Conservation (phyloP, 2,329 filamentous ascomycete genomes). For the Zasmidium cellare region DNA sequence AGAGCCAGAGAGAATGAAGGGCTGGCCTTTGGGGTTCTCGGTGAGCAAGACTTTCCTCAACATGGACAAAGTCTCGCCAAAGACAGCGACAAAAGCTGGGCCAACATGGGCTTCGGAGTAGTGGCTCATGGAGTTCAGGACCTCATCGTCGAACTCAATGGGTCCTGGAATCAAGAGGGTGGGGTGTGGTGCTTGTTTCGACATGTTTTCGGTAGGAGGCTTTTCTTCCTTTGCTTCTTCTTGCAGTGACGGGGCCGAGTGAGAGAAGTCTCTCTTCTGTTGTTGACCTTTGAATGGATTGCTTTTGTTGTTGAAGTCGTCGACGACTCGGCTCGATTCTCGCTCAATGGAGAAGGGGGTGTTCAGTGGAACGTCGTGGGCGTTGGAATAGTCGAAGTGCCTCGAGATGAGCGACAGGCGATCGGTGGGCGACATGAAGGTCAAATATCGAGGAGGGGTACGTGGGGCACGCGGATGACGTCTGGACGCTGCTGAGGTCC, state of each 20-base stretch:
- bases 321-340: slow-evolving; percentile 43
- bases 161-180: slow-evolving; percentile 94
- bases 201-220: slow-evolving; percentile 49
- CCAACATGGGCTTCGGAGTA: slow-evolving; percentile 95
- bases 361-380: slow-evolving; percentile 58
- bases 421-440: slow-evolving; percentile 43
- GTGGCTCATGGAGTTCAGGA: slow-evolving; percentile 91
- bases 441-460: slow-evolving; percentile 28
- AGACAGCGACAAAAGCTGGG: slow-evolving; percentile 81
- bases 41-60: slow-evolving; percentile 94
- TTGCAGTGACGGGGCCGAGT: slow-evolving; percentile 23
- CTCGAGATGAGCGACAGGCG: slow-evolving; percentile 58
- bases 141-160: slow-evolving; percentile 97
- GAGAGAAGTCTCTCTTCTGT: slow-evolving; percentile 28
- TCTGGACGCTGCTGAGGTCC: slow-evolving; percentile 9
- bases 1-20: slow-evolving; percentile 90
- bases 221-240: slow-evolving; percentile 29
- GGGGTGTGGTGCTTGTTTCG: slow-evolving; percentile 59
- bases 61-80: slow-evolving; percentile 85
- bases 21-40: slow-evolving; percentile 76
- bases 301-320: slow-evolving; percentile 12
- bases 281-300: slow-evolving; percentile 23
- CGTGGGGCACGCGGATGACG: slow-evolving; percentile 13
- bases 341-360: slow-evolving; percentile 65
- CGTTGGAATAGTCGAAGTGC: slow-evolving; percentile 58